phyloP scores from a whole-genome alignment of 108 stramenopile genomes.

The Epipyxis sp. region DNA sequence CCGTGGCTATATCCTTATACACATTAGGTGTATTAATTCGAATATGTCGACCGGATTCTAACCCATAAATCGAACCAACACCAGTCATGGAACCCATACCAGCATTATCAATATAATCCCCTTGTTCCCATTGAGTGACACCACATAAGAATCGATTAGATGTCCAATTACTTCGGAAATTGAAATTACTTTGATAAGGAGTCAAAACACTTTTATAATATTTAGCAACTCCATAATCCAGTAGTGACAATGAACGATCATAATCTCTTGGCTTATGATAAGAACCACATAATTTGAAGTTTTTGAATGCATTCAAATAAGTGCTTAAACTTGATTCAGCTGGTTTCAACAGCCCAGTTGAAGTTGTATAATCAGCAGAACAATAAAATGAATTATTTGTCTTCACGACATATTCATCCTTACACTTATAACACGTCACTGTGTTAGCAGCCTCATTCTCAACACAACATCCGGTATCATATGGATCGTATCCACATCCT shows the following conservation, averaged over 20 bases:
- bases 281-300: constrained; percentile 18
- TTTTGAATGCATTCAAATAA: neutral
- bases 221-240: constrained; percentile 25
- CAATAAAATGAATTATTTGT: constrained; percentile 27
- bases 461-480: constrained; percentile 71
- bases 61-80: constrained; percentile 44
- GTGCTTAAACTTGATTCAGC: neutral
- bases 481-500: constrained; percentile 70
- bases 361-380: neutral
- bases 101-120: constrained; percentile 69
- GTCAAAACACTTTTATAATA: constrained; percentile 35
- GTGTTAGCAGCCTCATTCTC: constrained; percentile 19
- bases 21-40: constrained; percentile 74
- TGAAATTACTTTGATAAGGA: constrained; percentile 15
- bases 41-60: constrained; percentile 57
- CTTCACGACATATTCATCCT: neutral
- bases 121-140: constrained; percentile 65
- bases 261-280: constrained; percentile 26
- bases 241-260: neutral
- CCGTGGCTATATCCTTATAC: constrained; percentile 24
- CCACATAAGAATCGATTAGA: constrained; percentile 62
- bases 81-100: constrained; percentile 42
- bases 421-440: constrained; percentile 20
- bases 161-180: constrained; percentile 30
- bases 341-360: neutral